phyloP scores from a whole-genome alignment of 202 grass and related monocot species.

The Saccharum hybrid region DNA sequence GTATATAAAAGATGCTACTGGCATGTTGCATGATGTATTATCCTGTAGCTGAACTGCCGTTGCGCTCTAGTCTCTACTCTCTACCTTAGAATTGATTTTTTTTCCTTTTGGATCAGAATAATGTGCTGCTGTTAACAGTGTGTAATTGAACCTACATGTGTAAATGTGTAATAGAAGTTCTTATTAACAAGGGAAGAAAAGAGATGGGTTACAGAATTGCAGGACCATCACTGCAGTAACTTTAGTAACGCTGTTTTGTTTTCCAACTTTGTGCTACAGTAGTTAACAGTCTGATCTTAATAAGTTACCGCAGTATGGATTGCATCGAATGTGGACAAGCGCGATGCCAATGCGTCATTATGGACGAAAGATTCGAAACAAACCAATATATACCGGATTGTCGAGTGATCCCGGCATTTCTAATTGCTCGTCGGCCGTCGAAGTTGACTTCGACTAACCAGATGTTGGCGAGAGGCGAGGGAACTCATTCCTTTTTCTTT shows the following conservation, averaged over 20 bases:
- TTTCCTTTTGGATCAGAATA: neutral
- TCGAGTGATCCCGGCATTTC: neutral
- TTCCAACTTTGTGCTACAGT: neutral
- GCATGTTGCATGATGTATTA: slow-evolving; percentile 27
- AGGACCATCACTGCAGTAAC: neutral
- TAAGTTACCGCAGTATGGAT: too few relatives aligned
- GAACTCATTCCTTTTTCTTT: neutral
- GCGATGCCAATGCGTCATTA: neutral
- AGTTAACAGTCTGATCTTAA: too few relatives aligned
- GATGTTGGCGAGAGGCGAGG: neutral
- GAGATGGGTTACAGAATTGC: neutral
- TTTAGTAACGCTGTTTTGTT: neutral
- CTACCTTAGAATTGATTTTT: neutral
- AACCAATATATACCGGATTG: neutral
- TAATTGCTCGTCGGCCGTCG: neutral
- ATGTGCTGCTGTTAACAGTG: neutral
- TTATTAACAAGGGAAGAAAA: neutral
- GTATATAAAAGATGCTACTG: slow-evolving; percentile 3
- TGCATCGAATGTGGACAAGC: neutral
- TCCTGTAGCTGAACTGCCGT: neutral
- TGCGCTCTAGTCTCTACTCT: neutral
- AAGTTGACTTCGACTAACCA: slow-evolving; percentile 9
- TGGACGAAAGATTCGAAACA: slow-evolving; percentile 6
- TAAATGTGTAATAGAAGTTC: neutral
- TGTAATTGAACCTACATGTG: neutral